Evolutionary conservation across 2,329 filamentous ascomycete genomes (phyloP), one percentile per base, ranked within the genome.

Genomic region (Conoideocrella luteorostrata): DNA sequence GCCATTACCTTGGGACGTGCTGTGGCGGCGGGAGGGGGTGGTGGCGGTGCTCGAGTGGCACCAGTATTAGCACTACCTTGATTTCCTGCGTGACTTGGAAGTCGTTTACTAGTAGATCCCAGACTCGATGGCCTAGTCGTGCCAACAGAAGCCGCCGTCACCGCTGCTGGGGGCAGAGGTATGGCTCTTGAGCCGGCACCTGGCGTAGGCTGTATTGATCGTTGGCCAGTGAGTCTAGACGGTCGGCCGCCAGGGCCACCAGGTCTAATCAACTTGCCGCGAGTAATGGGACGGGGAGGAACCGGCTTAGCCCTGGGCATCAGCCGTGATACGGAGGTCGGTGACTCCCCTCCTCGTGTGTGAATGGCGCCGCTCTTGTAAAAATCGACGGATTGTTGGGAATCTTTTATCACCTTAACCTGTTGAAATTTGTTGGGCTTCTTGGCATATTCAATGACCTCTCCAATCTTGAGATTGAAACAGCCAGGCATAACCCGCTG

Each of bases 301-400:
- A 95, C 77, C 33, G 87, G 86, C 63, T 91, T 96, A 48, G 82
- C 84, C 62, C 87, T 88, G 1, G 93, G 93, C 41, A 88, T 95
- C 2, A 88, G 88, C 53, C 77, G 82, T 5, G 91, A 96, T 7
- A 80, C 72, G 0, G 90, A 95, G 60, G 79, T 90, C 9, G 91
- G 76, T 20, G 88, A 77, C 65, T 97, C 88, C 51, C 93, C 93
- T 34, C 76, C 80, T 35, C 82, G 83, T 1, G 90, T 95, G 62
- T 96, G 93, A 43, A 98, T 82, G 13, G 84, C 84, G 47, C 87
- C 83, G 62, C 89, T 96, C 77, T 98, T 98, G 74, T 98, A 98
- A 50, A 82, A 78, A 64, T 98, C 93, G 38, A 82, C 82, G 4
- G 75, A 69, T 41, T 84, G 77, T 41, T 82, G 78, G 1, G 90